Evolutionary conservation across 2,329 filamentous ascomycete species (phyloP).

Genomic region (Dactylellina parvicollis): DNA sequence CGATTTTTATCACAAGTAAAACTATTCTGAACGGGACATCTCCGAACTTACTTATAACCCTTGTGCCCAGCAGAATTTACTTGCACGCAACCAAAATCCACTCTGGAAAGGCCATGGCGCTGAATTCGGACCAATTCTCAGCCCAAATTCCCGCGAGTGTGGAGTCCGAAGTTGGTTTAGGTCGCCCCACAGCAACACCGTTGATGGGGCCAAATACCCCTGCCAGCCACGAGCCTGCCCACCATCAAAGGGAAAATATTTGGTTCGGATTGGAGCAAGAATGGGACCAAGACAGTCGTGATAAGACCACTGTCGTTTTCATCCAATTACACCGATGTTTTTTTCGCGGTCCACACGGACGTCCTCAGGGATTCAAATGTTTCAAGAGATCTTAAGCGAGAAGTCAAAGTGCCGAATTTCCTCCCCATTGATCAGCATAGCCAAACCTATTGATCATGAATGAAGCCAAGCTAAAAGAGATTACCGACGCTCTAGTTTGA

Average conservation of each 20-base stretch:
- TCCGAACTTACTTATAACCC: neutral
- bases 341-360: neutral
- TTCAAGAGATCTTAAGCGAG: no score
- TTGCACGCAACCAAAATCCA: no score
- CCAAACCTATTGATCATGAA: no score
- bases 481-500: no score
- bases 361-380: slow-evolving; percentile 19
- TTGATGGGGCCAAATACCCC: slow-evolving; percentile 19
- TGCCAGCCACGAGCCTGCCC: slow-evolving; percentile 16
- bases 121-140: neutral
- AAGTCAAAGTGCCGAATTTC: no score
- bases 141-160: slow-evolving; percentile 10
- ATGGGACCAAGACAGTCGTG: neutral
- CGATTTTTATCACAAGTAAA: neutral
- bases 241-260: slow-evolving; percentile 19
- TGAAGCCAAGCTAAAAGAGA: no score
- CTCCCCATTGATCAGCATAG: no score
- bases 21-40: slow-evolving; percentile 18
- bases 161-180: slow-evolving; percentile 32
- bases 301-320: slow-evolving; percentile 7
- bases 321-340: slow-evolving; percentile 6
- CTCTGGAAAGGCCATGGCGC: neutral
- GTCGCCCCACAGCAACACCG: slow-evolving; percentile 18
- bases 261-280: neutral
- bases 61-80: no score